A percentile compares a stretch with the other conserved stretches of the same genome.
phyloP scores from a whole-genome alignment of 768 basidiomycete species.

The Lactifluus subvellereus region DNA sequence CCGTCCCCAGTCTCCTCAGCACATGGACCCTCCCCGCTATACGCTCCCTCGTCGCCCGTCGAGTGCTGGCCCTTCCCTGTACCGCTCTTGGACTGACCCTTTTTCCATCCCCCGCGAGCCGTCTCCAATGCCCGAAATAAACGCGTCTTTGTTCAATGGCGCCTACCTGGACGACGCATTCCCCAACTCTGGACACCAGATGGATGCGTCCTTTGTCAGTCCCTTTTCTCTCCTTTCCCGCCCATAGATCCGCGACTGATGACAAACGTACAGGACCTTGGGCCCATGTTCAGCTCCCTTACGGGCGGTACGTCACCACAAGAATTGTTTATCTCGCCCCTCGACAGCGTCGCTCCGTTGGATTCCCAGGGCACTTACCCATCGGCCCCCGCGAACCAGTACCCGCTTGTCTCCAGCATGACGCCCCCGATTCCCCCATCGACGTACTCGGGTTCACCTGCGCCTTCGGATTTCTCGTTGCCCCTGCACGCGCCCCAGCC shows the following conservation, averaged over 20 bases:
- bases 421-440: slow-evolving; percentile 19
- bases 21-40: slow-evolving; percentile 12
- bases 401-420: not conserved
- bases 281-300: slow-evolving; percentile 20
- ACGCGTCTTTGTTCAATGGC: slow-evolving; percentile 17
- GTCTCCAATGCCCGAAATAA: slow-evolving; percentile 24
- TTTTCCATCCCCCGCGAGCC: slow-evolving; percentile 17
- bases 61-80: slow-evolving; percentile 16
- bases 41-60: slow-evolving; percentile 25
- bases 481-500: slow-evolving; percentile 21
- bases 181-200: slow-evolving; percentile 6
- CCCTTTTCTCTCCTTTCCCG: not conserved
- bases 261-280: slow-evolving; percentile 10
- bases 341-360: slow-evolving; percentile 6
- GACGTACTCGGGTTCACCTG: slow-evolving; percentile 23
- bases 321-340: slow-evolving; percentile 22
- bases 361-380: slow-evolving; percentile 1
- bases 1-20: slow-evolving; percentile 14
- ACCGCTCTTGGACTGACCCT: slow-evolving; percentile 20
- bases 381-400: not conserved
- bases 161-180: slow-evolving; percentile 19
- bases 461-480: slow-evolving; percentile 22
- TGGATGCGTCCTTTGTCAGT: slow-evolving; percentile 22
- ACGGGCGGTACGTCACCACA: slow-evolving; percentile 2
- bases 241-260: not conserved